Evolutionary conservation across 805 yeast species (phyloP), one percentile per base, ranked within the genome.

Genomic region (Saturnispora ahearnii): DNA sequence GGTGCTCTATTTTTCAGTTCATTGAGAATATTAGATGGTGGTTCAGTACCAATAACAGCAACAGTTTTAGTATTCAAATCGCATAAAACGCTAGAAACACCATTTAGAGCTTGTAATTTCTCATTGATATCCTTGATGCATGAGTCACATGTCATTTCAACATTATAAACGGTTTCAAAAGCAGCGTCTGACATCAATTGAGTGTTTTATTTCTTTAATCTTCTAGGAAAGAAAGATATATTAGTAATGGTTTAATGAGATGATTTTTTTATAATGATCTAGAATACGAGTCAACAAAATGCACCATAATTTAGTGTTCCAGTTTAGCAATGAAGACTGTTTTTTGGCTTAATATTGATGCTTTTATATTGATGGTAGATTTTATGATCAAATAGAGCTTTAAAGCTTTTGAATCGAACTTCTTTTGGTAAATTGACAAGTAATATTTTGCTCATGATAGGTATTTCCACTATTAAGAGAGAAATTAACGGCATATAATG

Each of bases 1-100:
- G 96, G 96, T 61, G 91, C 97, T 55, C 81, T 78, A 1, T 97
- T 96, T 3, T 82, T 80, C 2, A 61, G 61, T 63, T 84, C 90
- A 46, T 69, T 68, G 36, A 89, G 81, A 36, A 90, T 77, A 12
- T 64, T 66, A 1, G 95, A 85, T 1, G 98, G 98, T 5, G 96
- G 81, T 3, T 77, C 72, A 1, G 75, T 62, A 3, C 96, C 95
- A 24, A 69, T 68, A 3, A 90, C 84, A 2, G 79, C 71, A 34
- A 89, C 89, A 31, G 79, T 67, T 59, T 87, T 79, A 10, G 74
- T 65, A 7, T 65, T 57, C 21, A 89, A 66, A 60, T 85, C 82
- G 49, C 87, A 70, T 52, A 78, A 74, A 55, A 76, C 72, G 18
- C 67, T 62, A 3, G 73, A 64, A 2, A 87, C 65, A 0, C 84